Evolutionary conservation across 192 early-diverging fungal species (phyloP), one percentile per base, ranked within the genome.

Genomic region (Linnemannia zychae): DNA sequence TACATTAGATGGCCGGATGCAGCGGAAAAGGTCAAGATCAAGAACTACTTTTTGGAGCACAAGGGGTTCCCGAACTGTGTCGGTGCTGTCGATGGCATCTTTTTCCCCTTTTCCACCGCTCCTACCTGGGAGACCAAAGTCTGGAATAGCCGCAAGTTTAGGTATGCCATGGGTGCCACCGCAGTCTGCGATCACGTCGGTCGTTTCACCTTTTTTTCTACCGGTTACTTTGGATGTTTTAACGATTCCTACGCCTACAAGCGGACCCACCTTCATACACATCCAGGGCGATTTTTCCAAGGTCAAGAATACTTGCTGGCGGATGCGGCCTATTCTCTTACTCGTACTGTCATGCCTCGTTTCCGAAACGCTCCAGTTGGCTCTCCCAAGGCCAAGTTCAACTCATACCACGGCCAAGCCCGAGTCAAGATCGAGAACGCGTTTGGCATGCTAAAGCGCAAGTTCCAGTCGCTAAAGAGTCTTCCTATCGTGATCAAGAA

Each of bases 61-160:
- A 68, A 49, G 12, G 63, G 47, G 24, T 80, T 80, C 38, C 65
- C 72, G 33, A 67, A 74, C 37, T 28, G 33, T 15, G 31, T 80
- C n/a, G 79, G 79, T 20, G 66, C 66, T 20, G 46, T 80, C 11
- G 79, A 80, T 24, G 67, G 79, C n/a, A 37, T 80, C 28, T 63
- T 31, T 7, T 74, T 74, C 44, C 79, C 66, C 20, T 68, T 80
- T 69, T 20, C 50, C 3, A 24, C 34, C 5, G 60, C 66, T 33
- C 79, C 79, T 17, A 11, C 48, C 11, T 47, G 38, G 9, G 72
- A 81, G 17, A 48, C 72, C 13, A 18, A 17, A 31, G 22, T 68
- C 7, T 81, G 63, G 48, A 47, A 57, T 13, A 65, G 9, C 12
- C 72, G 67, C 48, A 71, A 81, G 74, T 75, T 40, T 28, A 24